Evolutionary conservation across 2,329 filamentous ascomycete genomes (phyloP).

Genomic region (Fusarium clavum): DNA sequence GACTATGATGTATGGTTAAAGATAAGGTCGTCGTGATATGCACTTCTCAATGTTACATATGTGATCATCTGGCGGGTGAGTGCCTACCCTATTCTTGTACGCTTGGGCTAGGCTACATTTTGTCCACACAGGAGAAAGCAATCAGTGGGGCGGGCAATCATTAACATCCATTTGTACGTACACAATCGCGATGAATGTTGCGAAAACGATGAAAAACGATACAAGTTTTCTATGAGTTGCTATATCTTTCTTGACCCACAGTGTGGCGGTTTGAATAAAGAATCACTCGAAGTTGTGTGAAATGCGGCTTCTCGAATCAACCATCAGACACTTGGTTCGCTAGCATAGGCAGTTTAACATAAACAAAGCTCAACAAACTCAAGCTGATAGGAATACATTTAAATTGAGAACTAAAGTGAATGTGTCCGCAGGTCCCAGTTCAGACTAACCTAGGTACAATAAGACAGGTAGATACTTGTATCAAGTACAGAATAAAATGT

Average conservation of each 20-base stretch:
- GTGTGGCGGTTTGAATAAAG: not conserved
- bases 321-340: not conserved
- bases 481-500: not conserved
- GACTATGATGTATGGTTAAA: not conserved
- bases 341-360: not conserved
- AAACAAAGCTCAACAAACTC: not conserved
- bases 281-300: not conserved
- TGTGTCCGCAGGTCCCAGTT: no score
- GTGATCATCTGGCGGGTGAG: not conserved
- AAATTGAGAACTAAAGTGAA: not conserved
- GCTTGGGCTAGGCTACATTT: not conserved
- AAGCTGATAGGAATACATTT: not conserved
- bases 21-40: not conserved
- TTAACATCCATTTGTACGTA: not conserved
- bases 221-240: not conserved
- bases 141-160: conserved; percentile 34
- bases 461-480: not conserved
- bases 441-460: not conserved
- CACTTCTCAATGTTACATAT: not conserved
- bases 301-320: not conserved
- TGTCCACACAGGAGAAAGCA: not conserved
- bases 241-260: not conserved
- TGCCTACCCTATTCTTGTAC: conserved; percentile 22
- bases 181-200: not conserved
- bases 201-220: not conserved